Conservation (phyloP, 768 basidiomycete species). For the Astraeus odoratus region DNA sequence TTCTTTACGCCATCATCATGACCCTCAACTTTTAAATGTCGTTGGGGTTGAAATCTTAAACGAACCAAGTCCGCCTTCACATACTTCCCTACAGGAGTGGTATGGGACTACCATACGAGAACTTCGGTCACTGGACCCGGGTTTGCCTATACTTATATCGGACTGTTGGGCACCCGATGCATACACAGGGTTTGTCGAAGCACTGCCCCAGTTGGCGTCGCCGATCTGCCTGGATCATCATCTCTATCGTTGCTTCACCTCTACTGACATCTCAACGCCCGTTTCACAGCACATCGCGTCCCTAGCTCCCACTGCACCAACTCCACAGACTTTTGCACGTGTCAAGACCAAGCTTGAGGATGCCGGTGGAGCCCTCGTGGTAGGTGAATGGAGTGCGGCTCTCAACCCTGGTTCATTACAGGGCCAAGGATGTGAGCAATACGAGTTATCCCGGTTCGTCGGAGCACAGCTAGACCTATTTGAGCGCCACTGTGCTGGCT, state of each 20-base stretch:
- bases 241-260: slow-evolving; percentile 75
- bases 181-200: slow-evolving; percentile 50
- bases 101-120: slow-evolving; percentile 51
- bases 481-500: slow-evolving; percentile 59
- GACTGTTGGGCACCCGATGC: slow-evolving; percentile 71
- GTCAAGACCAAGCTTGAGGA: slow-evolving; percentile 27
- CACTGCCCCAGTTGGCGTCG: slow-evolving; percentile 22
- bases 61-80: slow-evolving; percentile 48
- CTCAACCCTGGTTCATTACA: slow-evolving; percentile 59
- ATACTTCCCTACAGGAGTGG: slow-evolving; percentile 51
- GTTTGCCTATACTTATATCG: slow-evolving; percentile 63
- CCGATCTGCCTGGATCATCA: slow-evolving; percentile 73
- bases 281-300: slow-evolving; percentile 48
- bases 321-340: slow-evolving; percentile 36
- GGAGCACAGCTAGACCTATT: slow-evolving; percentile 60
- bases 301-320: slow-evolving; percentile 36
- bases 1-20: slow-evolving; percentile 45
- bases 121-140: slow-evolving; percentile 43
- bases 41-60: slow-evolving; percentile 55
- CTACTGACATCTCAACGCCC: slow-evolving; percentile 44
- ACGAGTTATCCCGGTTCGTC: slow-evolving; percentile 43
- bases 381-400: slow-evolving; percentile 78
- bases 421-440: slow-evolving; percentile 36
- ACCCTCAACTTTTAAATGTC: slow-evolving; percentile 37
- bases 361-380: slow-evolving; percentile 48